Evolutionary conservation across 192 early-diverging fungal genomes (phyloP).

Genomic region (Funneliformis mosseae): DNA sequence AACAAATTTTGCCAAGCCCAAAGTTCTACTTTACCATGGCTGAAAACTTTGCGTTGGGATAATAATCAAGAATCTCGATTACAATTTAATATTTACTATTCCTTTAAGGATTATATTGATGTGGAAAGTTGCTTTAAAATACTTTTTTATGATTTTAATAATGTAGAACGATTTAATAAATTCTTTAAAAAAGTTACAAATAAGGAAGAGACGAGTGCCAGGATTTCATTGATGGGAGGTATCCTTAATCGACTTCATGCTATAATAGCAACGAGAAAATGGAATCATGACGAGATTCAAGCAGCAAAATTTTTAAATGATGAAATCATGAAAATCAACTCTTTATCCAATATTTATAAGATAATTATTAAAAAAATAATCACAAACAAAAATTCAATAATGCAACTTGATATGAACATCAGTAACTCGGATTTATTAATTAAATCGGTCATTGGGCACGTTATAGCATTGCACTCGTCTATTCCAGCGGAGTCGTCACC

Average conservation of each 20-base stretch:
- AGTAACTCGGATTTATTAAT: conserved; percentile 5
- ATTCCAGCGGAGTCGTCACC: conserved; percentile 24
- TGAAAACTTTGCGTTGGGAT: conserved; percentile 10
- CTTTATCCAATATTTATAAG: not conserved
- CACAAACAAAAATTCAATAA: not conserved
- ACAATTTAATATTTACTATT: conserved; percentile 31
- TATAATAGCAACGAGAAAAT: conserved; percentile 20
- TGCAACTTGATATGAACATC: not conserved
- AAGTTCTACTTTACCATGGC: conserved; percentile 23
- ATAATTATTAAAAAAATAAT: not conserved
- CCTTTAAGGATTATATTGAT: not conserved
- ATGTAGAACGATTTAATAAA: not conserved
- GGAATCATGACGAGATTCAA: conserved; percentile 6
- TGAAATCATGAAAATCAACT: not conserved
- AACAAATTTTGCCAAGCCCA: conserved; percentile 22
- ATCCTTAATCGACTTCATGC: conserved; percentile 18
- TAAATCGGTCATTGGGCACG: conserved; percentile 17
- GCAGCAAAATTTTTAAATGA: conserved; percentile 5
- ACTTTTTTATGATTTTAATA: not conserved
- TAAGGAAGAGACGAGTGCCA: not conserved
- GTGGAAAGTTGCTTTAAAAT: not conserved
- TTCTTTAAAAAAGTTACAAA: not conserved
- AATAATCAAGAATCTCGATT: not conserved
- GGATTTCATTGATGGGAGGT: conserved; percentile 27
- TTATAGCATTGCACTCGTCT: conserved; percentile 23